Evolutionary conservation across 2,329 filamentous ascomycete genomes (phyloP), one percentile per base, ranked within the genome.

Genomic region (Clarireedia hainanense): DNA sequence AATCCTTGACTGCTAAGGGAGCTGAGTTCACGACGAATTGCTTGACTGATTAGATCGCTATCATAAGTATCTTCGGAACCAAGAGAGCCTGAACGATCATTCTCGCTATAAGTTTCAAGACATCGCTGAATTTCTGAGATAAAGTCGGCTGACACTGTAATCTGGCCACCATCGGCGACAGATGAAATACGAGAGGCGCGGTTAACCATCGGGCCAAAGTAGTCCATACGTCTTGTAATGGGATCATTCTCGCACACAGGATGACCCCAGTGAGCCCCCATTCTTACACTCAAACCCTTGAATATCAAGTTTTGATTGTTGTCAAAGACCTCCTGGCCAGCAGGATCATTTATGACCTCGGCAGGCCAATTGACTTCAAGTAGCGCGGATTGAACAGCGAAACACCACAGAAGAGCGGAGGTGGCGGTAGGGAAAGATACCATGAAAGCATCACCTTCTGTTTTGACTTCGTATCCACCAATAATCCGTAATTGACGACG

Each of bases 161-260:
- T 96, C 70, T 99, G 92, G 0, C 94, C 94, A 59, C 94, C 94
- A 69, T 99, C 94, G 37, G 94, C 94, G 45, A 96, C 91, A 23
- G 89, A 87, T 6, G 90, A 94, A 62, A 99, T 95, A 74, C 94
- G 88, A 15, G 94, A 88, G 0, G 94, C 90, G 68, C 95, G 91
- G 73, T 99, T 99, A 67, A 99, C 94, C 91, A 99, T 99, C 14
- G 94, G 94, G 0, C 94, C 94, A 69, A 97, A 99, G 74, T 99
- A 99, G 67, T 99, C 94, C 94, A 99, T 99, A 60, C 94, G 90
- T 57, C 91, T 87, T 1, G 94, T 99, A 50, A 99, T 91, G 0
- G 94, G 94, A 71, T 99, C 94, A 49, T 87, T 88, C 71, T 99
- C 94, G 69, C 91, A 95, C 65, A 99, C 91, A 5, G 92, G 94